A percentile compares a stretch with the other conserved stretches of the same genome.
phyloP scores from a whole-genome alignment of 2,329 filamentous ascomycete genomes.

The Aureobasidium mangrovei region DNA sequence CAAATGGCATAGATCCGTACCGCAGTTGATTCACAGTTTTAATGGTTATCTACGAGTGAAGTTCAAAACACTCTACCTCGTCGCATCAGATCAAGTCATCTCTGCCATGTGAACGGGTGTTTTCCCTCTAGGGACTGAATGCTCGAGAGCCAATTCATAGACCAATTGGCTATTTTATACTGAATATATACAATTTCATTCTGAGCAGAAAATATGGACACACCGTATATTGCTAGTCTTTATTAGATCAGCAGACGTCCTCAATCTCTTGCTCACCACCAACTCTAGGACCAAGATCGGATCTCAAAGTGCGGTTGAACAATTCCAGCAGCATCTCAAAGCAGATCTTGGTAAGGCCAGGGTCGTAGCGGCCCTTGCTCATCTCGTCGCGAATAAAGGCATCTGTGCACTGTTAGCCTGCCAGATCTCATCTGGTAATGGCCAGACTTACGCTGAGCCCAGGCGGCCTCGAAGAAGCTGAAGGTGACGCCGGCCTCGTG shows the following conservation, averaged over 20 bases:
- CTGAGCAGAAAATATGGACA: too few species aligned
- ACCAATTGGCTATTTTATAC: too few species aligned
- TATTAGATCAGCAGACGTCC: conserved; percentile 27
- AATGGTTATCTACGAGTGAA: too few species aligned
- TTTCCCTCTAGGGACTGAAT: too few species aligned
- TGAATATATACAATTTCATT: too few species aligned
- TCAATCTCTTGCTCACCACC: conserved; percentile 37
- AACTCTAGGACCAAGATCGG: conserved; percentile 64
- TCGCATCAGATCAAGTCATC: too few species aligned
- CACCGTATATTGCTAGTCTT: not conserved
- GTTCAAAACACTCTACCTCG: too few species aligned
- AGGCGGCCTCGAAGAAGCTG: conserved; percentile 82
- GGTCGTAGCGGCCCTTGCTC: conserved; percentile 89
- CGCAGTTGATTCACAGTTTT: too few species aligned
- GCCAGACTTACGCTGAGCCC: conserved; percentile 64
- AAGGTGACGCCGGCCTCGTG: conserved; percentile 66
- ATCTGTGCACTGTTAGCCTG: conserved; percentile 36
- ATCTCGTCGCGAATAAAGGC: conserved; percentile 90
- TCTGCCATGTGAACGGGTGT: too few species aligned
- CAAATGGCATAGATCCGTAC: too few species aligned
- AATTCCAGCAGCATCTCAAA: conserved; percentile 85
- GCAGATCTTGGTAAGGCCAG: conserved; percentile 75
- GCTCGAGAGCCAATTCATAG: too few species aligned
- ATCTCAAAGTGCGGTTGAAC: conserved; percentile 68
- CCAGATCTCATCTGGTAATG: not conserved